Evolutionary conservation across 2,329 filamentous ascomycete genomes (phyloP), one percentile per base, ranked within the genome.

Genomic region (Aspergillus neotritici): DNA sequence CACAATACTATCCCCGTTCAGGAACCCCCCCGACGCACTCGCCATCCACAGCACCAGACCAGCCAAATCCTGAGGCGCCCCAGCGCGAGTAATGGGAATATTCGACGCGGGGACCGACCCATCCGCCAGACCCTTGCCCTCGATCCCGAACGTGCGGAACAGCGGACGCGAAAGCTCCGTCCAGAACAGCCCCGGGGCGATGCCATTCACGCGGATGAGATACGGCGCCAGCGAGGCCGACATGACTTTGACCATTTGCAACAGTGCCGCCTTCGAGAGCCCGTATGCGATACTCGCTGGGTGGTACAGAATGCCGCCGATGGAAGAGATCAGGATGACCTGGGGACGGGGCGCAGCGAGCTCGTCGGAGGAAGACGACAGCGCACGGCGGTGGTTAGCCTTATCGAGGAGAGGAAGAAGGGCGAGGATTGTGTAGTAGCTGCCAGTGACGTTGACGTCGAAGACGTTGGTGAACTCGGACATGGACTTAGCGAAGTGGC

Each of bases 371-470:
- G 21, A 25, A 8, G 21, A 25, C 21, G 21, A 25, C 21, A 25
- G 9, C 21, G 6, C 21, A 25, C 21, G 21, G 21, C 33, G 35
- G 4, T 32, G 39, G 9, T 32, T 41, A 9, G 63, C 64, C 4
- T 51, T 59, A 1, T 67, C 67, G 43, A 49, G 53, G 47, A 70
- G 55, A 2, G 60, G 51, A 33, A 69, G 52, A 43, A 69, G 69
- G 1, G 65, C 63, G 1, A 67, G 43, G 1, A 61, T 51, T 0
- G 65, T 69, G 43, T 66, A 69, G 49, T 65, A 66, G 2, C 61
- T 55, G 2, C 54, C 63, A 0, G 65, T 66, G 2, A 57, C 51
- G 13, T 69, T 69, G 1, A 69, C 61, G 21, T 63, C 47, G 37
- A 60, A 46, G 1, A 62, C 54, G 2, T 57, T 44, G 4, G 53